phyloP scores from a whole-genome alignment of 331 rosid genomes.

The Ulmus americana region DNA sequence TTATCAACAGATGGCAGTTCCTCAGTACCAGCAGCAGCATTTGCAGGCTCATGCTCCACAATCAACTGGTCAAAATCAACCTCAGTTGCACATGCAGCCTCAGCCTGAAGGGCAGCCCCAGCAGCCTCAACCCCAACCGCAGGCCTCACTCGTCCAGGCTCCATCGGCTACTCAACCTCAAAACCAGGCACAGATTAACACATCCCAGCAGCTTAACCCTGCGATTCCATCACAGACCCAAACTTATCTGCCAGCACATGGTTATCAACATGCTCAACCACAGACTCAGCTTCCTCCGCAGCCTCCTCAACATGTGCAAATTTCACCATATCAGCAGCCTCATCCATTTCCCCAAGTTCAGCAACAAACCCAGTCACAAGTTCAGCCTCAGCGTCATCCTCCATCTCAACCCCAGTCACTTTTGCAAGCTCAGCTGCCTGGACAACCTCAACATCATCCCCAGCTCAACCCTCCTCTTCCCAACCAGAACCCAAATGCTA shows the following conservation, averaged over 20 bases:
- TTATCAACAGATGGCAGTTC: slow-evolving; percentile 59
- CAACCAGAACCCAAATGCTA: slow-evolving; percentile 36
- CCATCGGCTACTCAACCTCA: slow-evolving; percentile 46
- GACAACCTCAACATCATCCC: slow-evolving; percentile 49
- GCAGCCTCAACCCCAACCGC: slow-evolving; percentile 36
- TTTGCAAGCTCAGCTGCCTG: slow-evolving; percentile 38
- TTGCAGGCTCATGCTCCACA: slow-evolving; percentile 50
- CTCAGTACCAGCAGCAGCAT: slow-evolving; percentile 50
- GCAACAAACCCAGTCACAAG: slow-evolving; percentile 57
- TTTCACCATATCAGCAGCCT: slow-evolving; percentile 45
- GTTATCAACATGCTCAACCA: slow-evolving; percentile 39
- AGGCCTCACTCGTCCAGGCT: slow-evolving; percentile 41
- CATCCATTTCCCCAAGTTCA: slow-evolving; percentile 60
- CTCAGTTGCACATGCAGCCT: slow-evolving; percentile 30
- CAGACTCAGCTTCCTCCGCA: slow-evolving; percentile 39
- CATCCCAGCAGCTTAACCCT: slow-evolving; percentile 49
- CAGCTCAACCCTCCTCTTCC: slow-evolving; percentile 40
- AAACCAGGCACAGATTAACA: slow-evolving; percentile 50
- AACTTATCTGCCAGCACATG: slow-evolving; percentile 28
- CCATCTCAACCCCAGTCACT: slow-evolving; percentile 50
- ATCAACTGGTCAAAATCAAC: slow-evolving; percentile 28
- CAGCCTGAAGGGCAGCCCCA: slow-evolving; percentile 42
- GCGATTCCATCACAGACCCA: slow-evolving; percentile 28
- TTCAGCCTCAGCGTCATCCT: slow-evolving; percentile 52
- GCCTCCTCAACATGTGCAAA: slow-evolving; percentile 35